Percentiles rank a stretch among this genome's conserved stretches.
phyloP scores from a whole-genome alignment of 1,284 basidiomycete genomes.

The Cryptococcus sp. region DNA sequence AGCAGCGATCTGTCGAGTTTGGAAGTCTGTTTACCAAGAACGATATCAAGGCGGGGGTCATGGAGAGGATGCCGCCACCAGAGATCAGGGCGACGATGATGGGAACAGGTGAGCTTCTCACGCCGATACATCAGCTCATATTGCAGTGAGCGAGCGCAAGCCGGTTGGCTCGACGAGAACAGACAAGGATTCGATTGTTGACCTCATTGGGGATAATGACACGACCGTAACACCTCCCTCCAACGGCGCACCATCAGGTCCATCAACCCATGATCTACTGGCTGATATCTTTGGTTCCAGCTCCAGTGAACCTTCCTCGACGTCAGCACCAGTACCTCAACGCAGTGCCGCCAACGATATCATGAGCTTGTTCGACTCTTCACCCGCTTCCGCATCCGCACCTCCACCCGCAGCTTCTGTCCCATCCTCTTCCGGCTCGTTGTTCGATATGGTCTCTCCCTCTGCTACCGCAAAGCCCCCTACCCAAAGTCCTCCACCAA shows the following conservation, averaged over 20 bases:
- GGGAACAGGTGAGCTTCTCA: slow-evolving; percentile 61
- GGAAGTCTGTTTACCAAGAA: slow-evolving; percentile 69
- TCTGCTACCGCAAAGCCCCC: slow-evolving; percentile 14
- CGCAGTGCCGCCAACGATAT: slow-evolving; percentile 79
- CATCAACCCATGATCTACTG: slow-evolving; percentile 82
- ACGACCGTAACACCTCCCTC: slow-evolving; percentile 35
- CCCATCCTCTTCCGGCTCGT: slow-evolving; percentile 23
- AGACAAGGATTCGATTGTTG: slow-evolving; percentile 64
- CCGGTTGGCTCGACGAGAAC: slow-evolving; percentile 81
- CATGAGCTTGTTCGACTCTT: slow-evolving; percentile 73
- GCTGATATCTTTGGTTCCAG: slow-evolving; percentile 85
- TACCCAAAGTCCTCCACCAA: slow-evolving; percentile 14
- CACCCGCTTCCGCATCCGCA: slow-evolving; percentile 15
- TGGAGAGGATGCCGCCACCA: slow-evolving; percentile 97
- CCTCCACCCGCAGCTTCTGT: slow-evolving; percentile 35
- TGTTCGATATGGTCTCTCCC: slow-evolving; percentile 39
- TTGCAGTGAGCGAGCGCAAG: slow-evolving; percentile 78
- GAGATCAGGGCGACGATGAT: slow-evolving; percentile 92
- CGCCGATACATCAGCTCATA: neutral
- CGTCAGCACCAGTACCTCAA: slow-evolving; percentile 40
- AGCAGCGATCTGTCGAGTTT: slow-evolving; percentile 95
- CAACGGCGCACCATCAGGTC: slow-evolving; percentile 48
- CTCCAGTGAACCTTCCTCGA: slow-evolving; percentile 21
- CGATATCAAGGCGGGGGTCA: slow-evolving; percentile 78
- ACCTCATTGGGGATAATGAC: slow-evolving; percentile 72